phyloP scores from a whole-genome alignment of 495 filamentous ascomycete genomes.

The Pyronema domesticum region DNA sequence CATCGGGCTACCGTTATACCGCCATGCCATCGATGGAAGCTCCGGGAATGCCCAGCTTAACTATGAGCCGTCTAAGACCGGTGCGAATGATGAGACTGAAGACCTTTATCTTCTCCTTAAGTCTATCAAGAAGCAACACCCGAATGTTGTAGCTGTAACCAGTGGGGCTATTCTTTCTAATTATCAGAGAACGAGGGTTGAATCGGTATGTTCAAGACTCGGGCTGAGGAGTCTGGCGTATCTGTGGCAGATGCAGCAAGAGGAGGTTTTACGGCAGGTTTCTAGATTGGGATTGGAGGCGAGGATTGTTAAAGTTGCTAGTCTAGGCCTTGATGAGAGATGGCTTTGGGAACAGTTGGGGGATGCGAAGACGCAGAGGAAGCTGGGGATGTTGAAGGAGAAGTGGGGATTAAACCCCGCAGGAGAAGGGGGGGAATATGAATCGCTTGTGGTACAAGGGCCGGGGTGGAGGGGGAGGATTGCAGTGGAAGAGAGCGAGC shows the following conservation, averaged over 20 bases:
- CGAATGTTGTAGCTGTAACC: slow-evolving; percentile 64
- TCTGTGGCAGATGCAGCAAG: slow-evolving; percentile 71
- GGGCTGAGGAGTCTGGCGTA: slow-evolving; percentile 64
- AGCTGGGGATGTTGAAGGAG: slow-evolving; percentile 43
- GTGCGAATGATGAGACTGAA: slow-evolving; percentile 62
- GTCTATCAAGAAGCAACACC: slow-evolving; percentile 44
- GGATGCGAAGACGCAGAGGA: slow-evolving; percentile 32
- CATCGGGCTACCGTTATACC: slow-evolving; percentile 62
- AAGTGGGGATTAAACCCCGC: slow-evolving; percentile 46
- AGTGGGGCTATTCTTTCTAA: slow-evolving; percentile 85
- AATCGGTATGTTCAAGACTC: slow-evolving; percentile 65
- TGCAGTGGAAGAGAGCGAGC: slow-evolving; percentile 37
- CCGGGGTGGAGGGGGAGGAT: slow-evolving; percentile 48
- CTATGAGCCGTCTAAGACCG: slow-evolving; percentile 27
- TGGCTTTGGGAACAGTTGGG: slow-evolving; percentile 72
- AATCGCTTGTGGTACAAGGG: slow-evolving; percentile 75
- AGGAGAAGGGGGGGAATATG: slow-evolving; percentile 92
- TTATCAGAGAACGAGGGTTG: slow-evolving; percentile 86
- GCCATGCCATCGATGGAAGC: slow-evolving; percentile 48
- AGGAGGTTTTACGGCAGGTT: slow-evolving; percentile 64
- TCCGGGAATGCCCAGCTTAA: slow-evolving; percentile 47
- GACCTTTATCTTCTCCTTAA: slow-evolving; percentile 55
- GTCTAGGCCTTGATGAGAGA: slow-evolving; percentile 63
- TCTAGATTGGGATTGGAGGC: slow-evolving; percentile 55
- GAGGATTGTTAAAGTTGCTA: slow-evolving; percentile 84